Conservation (phyloP, 495 filamentous ascomycete genomes). For the Aspergillus saccharolyticus region DNA sequence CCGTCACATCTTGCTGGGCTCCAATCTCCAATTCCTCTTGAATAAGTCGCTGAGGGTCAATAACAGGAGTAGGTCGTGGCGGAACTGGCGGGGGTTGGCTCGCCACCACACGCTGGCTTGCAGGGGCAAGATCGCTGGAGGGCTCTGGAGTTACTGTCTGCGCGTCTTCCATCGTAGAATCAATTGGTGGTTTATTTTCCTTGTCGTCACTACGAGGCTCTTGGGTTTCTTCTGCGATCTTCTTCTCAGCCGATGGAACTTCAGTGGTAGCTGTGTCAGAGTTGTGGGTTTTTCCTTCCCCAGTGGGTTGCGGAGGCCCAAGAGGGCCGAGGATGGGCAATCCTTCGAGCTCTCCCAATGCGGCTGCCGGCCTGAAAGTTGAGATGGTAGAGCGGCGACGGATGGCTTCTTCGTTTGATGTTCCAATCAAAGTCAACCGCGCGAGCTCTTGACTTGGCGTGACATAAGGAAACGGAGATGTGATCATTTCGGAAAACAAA, state of each 20-base stretch:
- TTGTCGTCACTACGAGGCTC: conserved; percentile 31
- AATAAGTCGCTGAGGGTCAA: conserved; percentile 35
- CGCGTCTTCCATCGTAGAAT: conserved; percentile 15
- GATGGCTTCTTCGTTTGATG: conserved; percentile 52
- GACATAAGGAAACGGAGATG: conserved; percentile 46
- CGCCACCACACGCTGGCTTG: conserved; percentile 15
- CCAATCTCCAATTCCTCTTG: conserved; percentile 56
- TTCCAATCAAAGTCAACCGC: conserved; percentile 67
- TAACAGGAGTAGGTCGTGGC: conserved; percentile 35
- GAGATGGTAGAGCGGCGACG: conserved; percentile 52
- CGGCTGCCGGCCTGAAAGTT: conserved; percentile 28
- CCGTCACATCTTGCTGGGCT: conserved; percentile 85
- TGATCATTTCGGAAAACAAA: conserved; percentile 70
- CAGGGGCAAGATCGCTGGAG: conserved; percentile 2
- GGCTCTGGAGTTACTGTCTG: conserved; percentile 10
- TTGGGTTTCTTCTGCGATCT: conserved; percentile 25
- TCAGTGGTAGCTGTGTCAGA: conserved; percentile 15
- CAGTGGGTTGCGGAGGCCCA: conserved; percentile 34
- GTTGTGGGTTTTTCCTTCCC: conserved; percentile 16
- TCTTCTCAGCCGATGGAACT: conserved; percentile 16
- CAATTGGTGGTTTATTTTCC: conserved; percentile 36
- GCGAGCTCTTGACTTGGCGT: conserved; percentile 75
- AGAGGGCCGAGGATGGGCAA: conserved; percentile 48
- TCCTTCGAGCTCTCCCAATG: conserved; percentile 49
- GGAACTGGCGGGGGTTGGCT: conserved; percentile 43